Percentiles rank a stretch among this genome's conserved stretches.
Conservation (phyloP, 345 rosid genomes). For the Salix brachista region DNA sequence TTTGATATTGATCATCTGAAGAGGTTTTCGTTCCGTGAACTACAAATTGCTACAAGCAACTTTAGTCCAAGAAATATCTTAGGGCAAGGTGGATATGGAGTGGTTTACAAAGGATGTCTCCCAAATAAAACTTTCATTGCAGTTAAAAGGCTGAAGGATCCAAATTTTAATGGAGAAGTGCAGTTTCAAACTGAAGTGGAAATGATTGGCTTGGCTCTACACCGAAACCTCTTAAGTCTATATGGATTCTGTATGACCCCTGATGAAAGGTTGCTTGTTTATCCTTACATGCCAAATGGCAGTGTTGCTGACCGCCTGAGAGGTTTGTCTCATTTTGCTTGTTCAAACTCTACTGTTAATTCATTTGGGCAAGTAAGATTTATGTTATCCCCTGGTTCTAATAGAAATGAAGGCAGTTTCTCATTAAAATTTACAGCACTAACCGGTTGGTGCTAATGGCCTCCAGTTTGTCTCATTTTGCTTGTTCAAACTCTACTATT, state of each 20-base stretch:
- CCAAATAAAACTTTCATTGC: conserved; percentile 69
- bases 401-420: not conserved
- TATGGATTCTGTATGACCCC: conserved; percentile 88
- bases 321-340: conserved; percentile 43
- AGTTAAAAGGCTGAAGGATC: conserved; percentile 90
- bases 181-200: conserved; percentile 98
- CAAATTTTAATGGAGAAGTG: conserved; percentile 76
- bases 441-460: too few species aligned
- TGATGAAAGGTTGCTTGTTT: conserved; percentile 80
- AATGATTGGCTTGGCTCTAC: conserved; percentile 95
- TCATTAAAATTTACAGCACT: not conserved
- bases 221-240: conserved; percentile 76
- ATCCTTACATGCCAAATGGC: conserved; percentile 97
- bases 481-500: too few species aligned
- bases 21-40: conserved; percentile 79
- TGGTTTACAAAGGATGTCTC: conserved; percentile 88
- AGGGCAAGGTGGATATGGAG: conserved; percentile 96
- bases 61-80: conserved; percentile 72
- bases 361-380: not conserved
- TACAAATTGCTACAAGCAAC: conserved; percentile 72
- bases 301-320: conserved; percentile 86
- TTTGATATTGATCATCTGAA: conserved; percentile 79
- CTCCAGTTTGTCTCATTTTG: too few species aligned
- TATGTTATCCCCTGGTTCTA: not conserved
- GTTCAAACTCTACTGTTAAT: not conserved